Percentiles rank a stretch among this genome's conserved stretches.
These are phyloP conservation scores for Phyllosticta capitalensis DNA, from an alignment of 2,329 filamentous ascomycete species.

Conservation along the genomic window DNA sequence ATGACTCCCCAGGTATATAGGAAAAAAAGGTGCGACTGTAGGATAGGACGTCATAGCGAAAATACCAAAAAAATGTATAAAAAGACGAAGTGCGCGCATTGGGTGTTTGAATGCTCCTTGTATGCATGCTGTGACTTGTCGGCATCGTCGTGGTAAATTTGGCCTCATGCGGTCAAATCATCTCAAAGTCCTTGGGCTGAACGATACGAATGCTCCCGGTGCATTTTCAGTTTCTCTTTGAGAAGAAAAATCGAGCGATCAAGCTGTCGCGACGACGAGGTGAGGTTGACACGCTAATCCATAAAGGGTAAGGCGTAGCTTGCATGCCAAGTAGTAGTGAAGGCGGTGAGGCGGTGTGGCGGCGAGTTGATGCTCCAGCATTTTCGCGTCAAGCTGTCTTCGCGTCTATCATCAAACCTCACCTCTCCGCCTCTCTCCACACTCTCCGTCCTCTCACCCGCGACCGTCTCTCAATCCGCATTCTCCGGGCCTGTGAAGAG, in stretches of 20 bases:
- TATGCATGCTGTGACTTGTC: background rate
- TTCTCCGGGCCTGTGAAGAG: slow-evolving; percentile 1
- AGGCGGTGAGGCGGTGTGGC: no score
- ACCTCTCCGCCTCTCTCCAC: background rate
- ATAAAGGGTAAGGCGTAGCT: background rate
- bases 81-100: background rate
- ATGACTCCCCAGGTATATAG: background rate
- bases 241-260: background rate
- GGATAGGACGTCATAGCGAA: background rate
- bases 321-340: background rate
- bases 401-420: background rate
- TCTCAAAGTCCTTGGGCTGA: no score
- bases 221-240: background rate
- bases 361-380: slow-evolving; percentile 9
- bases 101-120: background rate
- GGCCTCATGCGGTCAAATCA: no score
- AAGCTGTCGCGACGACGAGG: background rate
- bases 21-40: background rate
- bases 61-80: background rate
- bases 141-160: no score
- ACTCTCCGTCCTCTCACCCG: background rate
- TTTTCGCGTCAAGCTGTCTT: slow-evolving; percentile 7
- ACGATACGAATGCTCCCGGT: background rate
- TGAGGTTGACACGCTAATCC: background rate
- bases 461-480: background rate